phyloP scores from a whole-genome alignment of 2,329 filamentous ascomycete species.

The Sporothrix pseudoabietina region DNA sequence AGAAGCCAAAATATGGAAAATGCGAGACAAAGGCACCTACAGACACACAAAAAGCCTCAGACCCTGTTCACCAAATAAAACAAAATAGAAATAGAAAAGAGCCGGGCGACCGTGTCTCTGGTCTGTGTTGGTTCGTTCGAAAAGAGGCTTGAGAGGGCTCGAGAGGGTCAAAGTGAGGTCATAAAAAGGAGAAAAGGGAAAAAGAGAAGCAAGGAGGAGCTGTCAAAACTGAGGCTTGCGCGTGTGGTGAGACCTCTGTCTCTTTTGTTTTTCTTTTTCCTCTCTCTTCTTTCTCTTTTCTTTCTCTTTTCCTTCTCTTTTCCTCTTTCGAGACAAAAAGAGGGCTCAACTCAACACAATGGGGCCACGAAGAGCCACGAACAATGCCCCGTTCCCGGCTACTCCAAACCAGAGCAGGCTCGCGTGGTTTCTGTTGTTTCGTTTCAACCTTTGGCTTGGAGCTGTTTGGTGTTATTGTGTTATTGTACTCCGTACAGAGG shows the following conservation, averaged over 20 bases:
- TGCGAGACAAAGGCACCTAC: neutral
- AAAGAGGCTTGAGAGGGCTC: neutral
- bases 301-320: too few relatives aligned
- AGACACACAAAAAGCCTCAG: neutral
- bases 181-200: neutral
- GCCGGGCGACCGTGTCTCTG: neutral
- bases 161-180: neutral
- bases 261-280: neutral
- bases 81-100: neutral
- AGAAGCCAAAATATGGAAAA: slow-evolving; percentile 3
- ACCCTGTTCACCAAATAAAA: neutral
- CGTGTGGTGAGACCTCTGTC: slow-evolving; percentile 10
- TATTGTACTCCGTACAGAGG: neutral
- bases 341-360: neutral
- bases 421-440: slow-evolving; percentile 7
- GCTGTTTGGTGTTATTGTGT: neutral
- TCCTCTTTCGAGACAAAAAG: neutral
- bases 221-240: slow-evolving; percentile 3
- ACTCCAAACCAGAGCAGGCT: neutral
- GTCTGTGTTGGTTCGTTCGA: neutral
- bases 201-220: neutral
- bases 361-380: neutral
- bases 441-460: neutral
- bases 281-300: neutral
- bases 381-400: neutral